Evolutionary conservation across 1,284 basidiomycete genomes (phyloP).

Genomic region (Puccinia hordei): DNA sequence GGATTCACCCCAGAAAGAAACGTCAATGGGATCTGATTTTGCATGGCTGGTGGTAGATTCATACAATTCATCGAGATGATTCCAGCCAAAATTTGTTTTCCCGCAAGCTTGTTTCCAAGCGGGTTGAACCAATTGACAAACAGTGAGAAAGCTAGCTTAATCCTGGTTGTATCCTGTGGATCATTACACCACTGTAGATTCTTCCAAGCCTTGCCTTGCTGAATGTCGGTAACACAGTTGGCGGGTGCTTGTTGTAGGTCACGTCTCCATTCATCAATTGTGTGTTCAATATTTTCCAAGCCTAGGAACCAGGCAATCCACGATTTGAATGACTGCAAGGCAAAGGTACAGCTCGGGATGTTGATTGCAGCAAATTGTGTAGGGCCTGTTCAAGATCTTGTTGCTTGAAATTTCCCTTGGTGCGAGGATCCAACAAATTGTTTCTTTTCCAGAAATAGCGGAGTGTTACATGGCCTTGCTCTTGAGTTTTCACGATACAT

Average conservation of each 20-base stretch:
- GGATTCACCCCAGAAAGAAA: too few relatives aligned
- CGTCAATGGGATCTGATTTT: too few relatives aligned
- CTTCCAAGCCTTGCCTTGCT: conserved; percentile 19
- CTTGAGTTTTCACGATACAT: neutral
- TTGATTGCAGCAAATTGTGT: neutral
- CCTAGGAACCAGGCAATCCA: conserved; percentile 23
- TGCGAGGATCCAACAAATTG: neutral
- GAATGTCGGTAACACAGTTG: neutral
- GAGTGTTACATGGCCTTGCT: neutral
- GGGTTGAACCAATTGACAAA: conserved; percentile 23
- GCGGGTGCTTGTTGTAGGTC: neutral
- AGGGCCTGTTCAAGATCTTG: neutral
- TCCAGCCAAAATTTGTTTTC: too few relatives aligned
- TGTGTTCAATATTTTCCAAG: neutral
- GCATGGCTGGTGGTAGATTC: too few relatives aligned
- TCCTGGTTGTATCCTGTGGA: neutral
- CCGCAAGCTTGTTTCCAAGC: too few relatives aligned
- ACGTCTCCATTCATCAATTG: conserved; percentile 3
- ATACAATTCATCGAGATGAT: too few relatives aligned
- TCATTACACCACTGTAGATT: neutral
- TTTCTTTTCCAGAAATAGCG: neutral
- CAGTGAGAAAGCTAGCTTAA: neutral
- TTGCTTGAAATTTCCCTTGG: conserved; percentile 10
- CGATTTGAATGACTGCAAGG: neutral
- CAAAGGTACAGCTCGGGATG: neutral